Conservation (phyloP, 345 rosid genomes). For the Geranium rotundifolium region DNA sequence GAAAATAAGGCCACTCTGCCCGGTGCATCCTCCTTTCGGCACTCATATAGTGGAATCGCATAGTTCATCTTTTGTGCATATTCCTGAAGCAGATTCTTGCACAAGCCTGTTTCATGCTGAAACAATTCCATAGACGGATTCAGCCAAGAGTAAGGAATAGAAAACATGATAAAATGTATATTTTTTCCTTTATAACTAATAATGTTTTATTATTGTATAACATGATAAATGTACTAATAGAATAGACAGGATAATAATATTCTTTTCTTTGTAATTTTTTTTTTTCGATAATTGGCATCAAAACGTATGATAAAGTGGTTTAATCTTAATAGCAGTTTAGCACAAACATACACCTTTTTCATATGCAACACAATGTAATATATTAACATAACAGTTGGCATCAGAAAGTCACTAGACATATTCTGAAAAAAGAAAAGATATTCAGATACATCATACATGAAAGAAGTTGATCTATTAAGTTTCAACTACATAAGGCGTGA, state of each 20-base stretch:
- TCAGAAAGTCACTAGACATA: neutral
- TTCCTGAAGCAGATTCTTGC: constrained; percentile 89
- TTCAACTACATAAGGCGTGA: neutral
- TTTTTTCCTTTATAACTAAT: no score
- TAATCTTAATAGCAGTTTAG: no score
- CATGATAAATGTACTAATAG: neutral
- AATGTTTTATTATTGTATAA: no score
- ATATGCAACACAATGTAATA: neutral
- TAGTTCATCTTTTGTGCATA: constrained; percentile 93
- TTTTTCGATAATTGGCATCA: no score
- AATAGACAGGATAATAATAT: no score
- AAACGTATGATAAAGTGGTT: no score
- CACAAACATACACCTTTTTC: no score
- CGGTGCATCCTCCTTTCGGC: constrained; percentile 34
- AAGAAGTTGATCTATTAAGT: neutral
- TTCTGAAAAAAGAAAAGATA: neutral
- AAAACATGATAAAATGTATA: neutral
- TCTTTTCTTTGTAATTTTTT: no score
- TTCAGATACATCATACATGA: no score
- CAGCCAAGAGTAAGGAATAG: neutral
- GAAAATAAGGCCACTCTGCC: constrained; percentile 31
- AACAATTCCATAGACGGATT: constrained; percentile 10
- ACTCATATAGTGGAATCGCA: constrained; percentile 62
- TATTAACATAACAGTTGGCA: neutral
- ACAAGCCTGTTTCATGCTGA: constrained; percentile 77